Evolutionary conservation across 1,284 basidiomycete genomes (phyloP).

Genomic region (Trichosporon sp.): DNA sequence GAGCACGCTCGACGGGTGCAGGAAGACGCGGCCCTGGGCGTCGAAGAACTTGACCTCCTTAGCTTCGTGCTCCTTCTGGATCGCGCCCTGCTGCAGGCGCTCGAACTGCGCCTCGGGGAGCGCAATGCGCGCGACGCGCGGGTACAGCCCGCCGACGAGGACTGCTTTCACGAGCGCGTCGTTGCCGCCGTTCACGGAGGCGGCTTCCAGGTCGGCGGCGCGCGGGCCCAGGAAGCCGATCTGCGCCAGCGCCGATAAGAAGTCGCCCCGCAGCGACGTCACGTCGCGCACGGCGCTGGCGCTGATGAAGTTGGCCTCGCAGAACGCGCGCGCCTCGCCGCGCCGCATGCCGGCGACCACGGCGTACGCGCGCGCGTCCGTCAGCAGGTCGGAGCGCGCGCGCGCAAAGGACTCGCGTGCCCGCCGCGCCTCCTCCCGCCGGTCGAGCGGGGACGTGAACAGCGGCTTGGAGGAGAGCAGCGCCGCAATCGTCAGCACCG

Average conservation of each 20-base stretch:
- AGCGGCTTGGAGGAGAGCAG: conserved; percentile 80
- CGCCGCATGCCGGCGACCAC: conserved; percentile 58
- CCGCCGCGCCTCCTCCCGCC: conserved; percentile 68
- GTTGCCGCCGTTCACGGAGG: conserved; percentile 57
- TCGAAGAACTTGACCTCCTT: conserved; percentile 78
- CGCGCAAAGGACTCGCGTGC: conserved; percentile 65
- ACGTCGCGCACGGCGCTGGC: conserved; percentile 72
- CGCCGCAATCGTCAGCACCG: conserved; percentile 74
- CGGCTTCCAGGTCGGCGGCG: conserved; percentile 53
- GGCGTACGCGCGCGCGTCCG: conserved; percentile 72
- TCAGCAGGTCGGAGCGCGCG: conserved; percentile 80
- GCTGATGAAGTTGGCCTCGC: conserved; percentile 85
- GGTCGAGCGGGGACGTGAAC: conserved; percentile 75
- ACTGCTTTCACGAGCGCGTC: conserved; percentile 73
- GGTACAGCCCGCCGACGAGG: conserved; percentile 77
- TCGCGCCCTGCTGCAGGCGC: conserved; percentile 69
- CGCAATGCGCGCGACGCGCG: conserved; percentile 67
- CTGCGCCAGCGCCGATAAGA: conserved; percentile 65
- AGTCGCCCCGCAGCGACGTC: conserved; percentile 70
- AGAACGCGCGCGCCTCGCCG: conserved; percentile 54
- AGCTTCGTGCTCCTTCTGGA: conserved; percentile 75
- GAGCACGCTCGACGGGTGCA: conserved; percentile 76
- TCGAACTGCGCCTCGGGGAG: conserved; percentile 78
- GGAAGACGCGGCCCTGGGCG: conserved; percentile 47
- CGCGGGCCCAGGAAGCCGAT: conserved; percentile 62